phyloP scores from a whole-genome alignment of 2,329 filamentous ascomycete species.

The Hirsutella thompsonii region DNA sequence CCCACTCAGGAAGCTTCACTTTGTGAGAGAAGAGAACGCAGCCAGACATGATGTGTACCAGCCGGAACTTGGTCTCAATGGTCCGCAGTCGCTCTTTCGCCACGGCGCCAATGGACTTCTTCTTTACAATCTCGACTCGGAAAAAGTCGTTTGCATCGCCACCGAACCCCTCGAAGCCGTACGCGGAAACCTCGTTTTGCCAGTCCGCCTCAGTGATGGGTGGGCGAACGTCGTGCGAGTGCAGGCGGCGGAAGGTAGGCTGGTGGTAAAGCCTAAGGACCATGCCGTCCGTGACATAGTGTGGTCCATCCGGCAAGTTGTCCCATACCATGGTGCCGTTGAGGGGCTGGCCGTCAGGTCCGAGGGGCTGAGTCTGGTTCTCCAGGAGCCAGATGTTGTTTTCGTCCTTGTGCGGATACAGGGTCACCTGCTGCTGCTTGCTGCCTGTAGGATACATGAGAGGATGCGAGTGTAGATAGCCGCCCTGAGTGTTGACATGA shows the following conservation, averaged over 20 bases:
- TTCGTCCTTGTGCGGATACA: slow-evolving; percentile 98
- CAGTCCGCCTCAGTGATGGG: slow-evolving; percentile 80
- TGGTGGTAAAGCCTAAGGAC: slow-evolving; percentile 74
- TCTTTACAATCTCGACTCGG: slow-evolving; percentile 87
- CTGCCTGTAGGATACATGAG: slow-evolving; percentile 97
- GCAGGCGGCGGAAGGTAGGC: slow-evolving; percentile 74
- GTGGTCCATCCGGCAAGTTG: slow-evolving; percentile 42
- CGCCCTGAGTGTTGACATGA: slow-evolving; percentile 94
- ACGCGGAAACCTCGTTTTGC: slow-evolving; percentile 94
- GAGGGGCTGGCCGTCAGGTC: slow-evolving; percentile 60
- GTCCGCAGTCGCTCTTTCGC: slow-evolving; percentile 82
- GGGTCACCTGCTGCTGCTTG: slow-evolving; percentile 96
- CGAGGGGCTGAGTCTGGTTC: slow-evolving; percentile 88
- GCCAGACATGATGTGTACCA: slow-evolving; percentile 93
- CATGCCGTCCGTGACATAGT: slow-evolving; percentile 66
- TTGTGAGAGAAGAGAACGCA: slow-evolving; percentile 97
- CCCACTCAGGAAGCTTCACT: slow-evolving; percentile 97
- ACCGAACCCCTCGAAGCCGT: slow-evolving; percentile 92
- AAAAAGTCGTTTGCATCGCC: slow-evolving; percentile 96
- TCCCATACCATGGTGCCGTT: slow-evolving; percentile 81
- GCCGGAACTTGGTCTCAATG: slow-evolving; percentile 92
- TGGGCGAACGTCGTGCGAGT: slow-evolving; percentile 88
- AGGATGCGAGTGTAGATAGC: slow-evolving; percentile 90
- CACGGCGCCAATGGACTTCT: slow-evolving; percentile 62
- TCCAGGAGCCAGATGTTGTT: slow-evolving; percentile 93